Evolutionary conservation across 2,329 filamentous ascomycete genomes (phyloP).

Genomic region (Chaetomium olivaceum): DNA sequence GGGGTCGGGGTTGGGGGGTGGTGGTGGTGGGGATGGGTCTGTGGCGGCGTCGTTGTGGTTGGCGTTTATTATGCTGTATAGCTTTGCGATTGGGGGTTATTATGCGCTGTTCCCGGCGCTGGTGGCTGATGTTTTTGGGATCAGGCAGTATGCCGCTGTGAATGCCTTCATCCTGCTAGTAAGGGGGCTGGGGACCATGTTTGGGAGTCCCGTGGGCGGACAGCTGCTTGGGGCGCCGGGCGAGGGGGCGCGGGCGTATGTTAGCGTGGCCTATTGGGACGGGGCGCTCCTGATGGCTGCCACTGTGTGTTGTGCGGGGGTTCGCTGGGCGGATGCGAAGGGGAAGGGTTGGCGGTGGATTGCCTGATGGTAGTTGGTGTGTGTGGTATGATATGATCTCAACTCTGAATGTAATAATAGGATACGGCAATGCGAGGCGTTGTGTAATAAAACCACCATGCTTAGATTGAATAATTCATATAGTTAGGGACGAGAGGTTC

Average conservation of each 20-base stretch:
- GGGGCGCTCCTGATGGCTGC: conserved; percentile 44
- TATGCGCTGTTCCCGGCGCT: conserved; percentile 49
- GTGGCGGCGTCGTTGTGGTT: conserved; percentile 40
- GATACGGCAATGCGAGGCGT: background rate
- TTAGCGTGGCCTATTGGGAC: conserved; percentile 45
- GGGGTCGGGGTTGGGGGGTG: no score
- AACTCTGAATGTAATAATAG: background rate
- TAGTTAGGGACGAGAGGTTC: background rate
- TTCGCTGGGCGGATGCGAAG: conserved; percentile 40
- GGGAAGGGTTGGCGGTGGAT: conserved; percentile 41
- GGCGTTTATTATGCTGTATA: conserved; percentile 46
- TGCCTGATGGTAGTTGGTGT: conserved; percentile 35
- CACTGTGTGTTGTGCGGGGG: conserved; percentile 43
- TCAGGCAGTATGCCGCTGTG: conserved; percentile 49
- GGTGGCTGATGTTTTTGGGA: conserved; percentile 51
- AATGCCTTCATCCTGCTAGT: conserved; percentile 51
- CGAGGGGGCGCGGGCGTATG: conserved; percentile 40
- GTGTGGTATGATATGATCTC: background rate
- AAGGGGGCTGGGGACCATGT: conserved; percentile 46
- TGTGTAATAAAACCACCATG: no score
- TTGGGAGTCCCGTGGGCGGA: conserved; percentile 48
- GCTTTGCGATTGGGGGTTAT: conserved; percentile 47
- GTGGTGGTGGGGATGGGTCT: background rate
- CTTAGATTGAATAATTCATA: no score
- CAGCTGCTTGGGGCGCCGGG: conserved; percentile 40